These are phyloP conservation scores for Mycena galopus DNA, from an alignment of 768 basidiomycete species.

Conservation along the genomic window DNA sequence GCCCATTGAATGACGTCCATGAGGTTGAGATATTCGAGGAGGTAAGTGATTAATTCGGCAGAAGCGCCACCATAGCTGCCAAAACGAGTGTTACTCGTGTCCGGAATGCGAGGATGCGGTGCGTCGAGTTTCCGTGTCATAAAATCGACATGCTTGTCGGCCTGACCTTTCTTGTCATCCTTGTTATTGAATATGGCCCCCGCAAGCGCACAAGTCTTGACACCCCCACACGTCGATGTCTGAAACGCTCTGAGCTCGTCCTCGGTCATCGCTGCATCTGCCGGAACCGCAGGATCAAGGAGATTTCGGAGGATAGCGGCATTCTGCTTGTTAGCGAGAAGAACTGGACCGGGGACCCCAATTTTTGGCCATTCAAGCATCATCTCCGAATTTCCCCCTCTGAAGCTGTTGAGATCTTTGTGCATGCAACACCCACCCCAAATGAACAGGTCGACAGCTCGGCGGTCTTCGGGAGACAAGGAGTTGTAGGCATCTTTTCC, in stretches of 20 bases:
- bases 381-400: conserved; percentile 46
- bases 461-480: background rate
- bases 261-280: background rate
- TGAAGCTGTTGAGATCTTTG: conserved; percentile 41
- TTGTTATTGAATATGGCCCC: conserved; percentile 4
- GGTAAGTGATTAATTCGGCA: background rate
- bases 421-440: conserved; percentile 47
- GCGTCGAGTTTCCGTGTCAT: conserved; percentile 2
- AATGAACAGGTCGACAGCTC: conserved; percentile 42
- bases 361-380: conserved; percentile 41
- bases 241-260: conserved; percentile 13
- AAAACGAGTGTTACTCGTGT: background rate
- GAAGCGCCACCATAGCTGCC: background rate
- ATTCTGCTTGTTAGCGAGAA: conserved; percentile 24
- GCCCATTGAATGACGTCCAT: background rate
- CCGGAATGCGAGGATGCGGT: background rate
- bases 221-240: conserved; percentile 34
- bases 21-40: background rate
- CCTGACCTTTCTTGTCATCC: conserved; percentile 6
- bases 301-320: background rate
- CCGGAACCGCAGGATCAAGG: background rate
- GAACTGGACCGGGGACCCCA: conserved; percentile 10
- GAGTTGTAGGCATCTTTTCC: background rate
- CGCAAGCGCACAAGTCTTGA: conserved; percentile 30
- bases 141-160: background rate